Evolutionary conservation across 257 asterid genomes (phyloP), one percentile per base, ranked within the genome.

Genomic region (Haberlea rhodopensis): DNA sequence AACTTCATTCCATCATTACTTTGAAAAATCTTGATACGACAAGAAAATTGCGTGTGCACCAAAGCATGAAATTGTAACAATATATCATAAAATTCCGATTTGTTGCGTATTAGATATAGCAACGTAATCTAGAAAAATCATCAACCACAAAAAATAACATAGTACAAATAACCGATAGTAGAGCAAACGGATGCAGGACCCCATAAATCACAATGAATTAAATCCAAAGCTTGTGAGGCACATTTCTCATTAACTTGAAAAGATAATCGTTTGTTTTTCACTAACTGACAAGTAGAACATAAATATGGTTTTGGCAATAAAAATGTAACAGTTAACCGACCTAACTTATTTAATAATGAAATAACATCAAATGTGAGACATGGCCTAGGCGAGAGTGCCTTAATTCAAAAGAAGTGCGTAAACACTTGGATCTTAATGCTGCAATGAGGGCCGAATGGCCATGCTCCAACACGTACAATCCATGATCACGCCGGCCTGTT

Each of bases 141-240:
- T 68, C 66, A 18, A 57, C n/a, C n/a, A n/a, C n/a, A n/a, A 59
- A 68, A 68, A 25, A 57, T 20, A 8, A 20, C 73, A 68, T 68
- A 68, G 46, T 43, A 68, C 0, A 0, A 1, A 53, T 8, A 69
- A 3, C 54, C 55, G 22, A 5, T 13, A 8, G 49, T 5, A 2
- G 62, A 55, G 5, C 32, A 1, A 20, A 55, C 34, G 2, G 57
- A 11, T 4, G 57, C 57, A 18, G 57, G 57, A 0, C 57, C 57
- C 73, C 66, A 60, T 6, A 68, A 16, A 20, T 68, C 66, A 48
- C n/a, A n/a, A n/a, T n/a, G n/a, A n/a, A n/a, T n/a, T n/a, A n/a
- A n/a, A n/a, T n/a, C n/a, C n/a, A n/a, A n/a, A n/a, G n/a, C n/a
- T n/a, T n/a, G n/a, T n/a, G n/a, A n/a, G n/a, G n/a, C n/a, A n/a